Percentiles rank a stretch among this genome's conserved stretches.
These are phyloP conservation scores for Chionographis japonica DNA, from an alignment of 106 monocot species.

Conservation along the genomic window DNA sequence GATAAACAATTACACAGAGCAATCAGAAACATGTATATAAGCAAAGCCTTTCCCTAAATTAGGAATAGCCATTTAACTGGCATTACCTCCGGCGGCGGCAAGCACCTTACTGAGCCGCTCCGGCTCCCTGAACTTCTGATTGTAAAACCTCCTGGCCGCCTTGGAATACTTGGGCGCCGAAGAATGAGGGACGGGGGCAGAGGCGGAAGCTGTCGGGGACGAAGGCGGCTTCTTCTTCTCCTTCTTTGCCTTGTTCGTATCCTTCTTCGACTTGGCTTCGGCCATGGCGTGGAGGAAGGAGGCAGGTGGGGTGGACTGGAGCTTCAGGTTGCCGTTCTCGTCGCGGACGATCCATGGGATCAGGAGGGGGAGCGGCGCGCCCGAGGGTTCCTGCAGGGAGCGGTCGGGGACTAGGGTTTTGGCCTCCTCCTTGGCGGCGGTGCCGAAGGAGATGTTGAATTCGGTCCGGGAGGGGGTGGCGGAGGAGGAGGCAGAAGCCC, in stretches of 20 bases:
- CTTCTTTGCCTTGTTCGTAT: slow-evolving; percentile 7
- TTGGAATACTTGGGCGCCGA: slow-evolving; percentile 67
- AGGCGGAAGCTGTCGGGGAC: background rate
- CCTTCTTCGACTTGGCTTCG: slow-evolving; percentile 39
- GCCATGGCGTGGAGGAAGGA: slow-evolving; percentile 60
- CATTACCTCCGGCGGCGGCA: slow-evolving; percentile 82
- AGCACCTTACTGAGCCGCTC: slow-evolving; percentile 82
- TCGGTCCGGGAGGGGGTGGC: slow-evolving; percentile 25
- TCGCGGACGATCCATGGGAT: slow-evolving; percentile 79
- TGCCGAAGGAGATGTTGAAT: slow-evolving; percentile 64
- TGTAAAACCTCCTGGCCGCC: slow-evolving; percentile 96
- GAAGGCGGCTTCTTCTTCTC: slow-evolving; percentile 8
- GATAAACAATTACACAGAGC: background rate
- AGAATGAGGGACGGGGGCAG: background rate
- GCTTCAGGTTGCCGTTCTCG: slow-evolving; percentile 43
- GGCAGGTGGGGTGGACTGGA: slow-evolving; percentile 63
- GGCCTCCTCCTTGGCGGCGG: background rate
- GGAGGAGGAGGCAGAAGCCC: slow-evolving; percentile 19
- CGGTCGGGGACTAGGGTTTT: slow-evolving; percentile 29
- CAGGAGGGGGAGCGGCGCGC: slow-evolving; percentile 29
- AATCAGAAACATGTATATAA: background rate
- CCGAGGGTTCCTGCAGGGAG: slow-evolving; percentile 7
- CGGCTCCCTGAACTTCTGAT: slow-evolving; percentile 68
- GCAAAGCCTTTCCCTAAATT: background rate
- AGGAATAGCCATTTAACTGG: background rate